Evolutionary conservation across 768 basidiomycete species (phyloP).

Genomic region (Mycena alexandri): DNA sequence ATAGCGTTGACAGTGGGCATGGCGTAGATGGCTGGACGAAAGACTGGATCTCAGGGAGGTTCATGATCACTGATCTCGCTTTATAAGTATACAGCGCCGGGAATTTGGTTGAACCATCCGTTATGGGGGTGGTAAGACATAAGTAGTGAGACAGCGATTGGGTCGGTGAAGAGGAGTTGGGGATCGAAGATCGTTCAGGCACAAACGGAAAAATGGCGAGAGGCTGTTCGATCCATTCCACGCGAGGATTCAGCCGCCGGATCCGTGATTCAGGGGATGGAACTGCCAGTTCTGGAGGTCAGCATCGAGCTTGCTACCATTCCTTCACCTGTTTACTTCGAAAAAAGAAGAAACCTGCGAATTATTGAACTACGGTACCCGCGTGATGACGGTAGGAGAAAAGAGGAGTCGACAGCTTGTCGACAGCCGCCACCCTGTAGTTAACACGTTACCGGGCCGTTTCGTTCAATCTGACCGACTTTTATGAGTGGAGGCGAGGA

Average conservation of each 20-base stretch:
- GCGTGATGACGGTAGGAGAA: no score
- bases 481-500: no score
- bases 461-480: no score
- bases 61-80: neutral
- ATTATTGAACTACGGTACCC: no score
- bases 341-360: no score
- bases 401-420: no score
- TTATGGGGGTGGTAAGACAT: neutral
- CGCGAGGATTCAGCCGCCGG: neutral
- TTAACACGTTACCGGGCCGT: no score
- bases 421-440: no score
- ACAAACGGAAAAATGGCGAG: slow-evolving; percentile 22
- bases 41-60: neutral
- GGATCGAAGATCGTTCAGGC: slow-evolving; percentile 15
- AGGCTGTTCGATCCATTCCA: slow-evolving; percentile 15
- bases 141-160: slow-evolving; percentile 33
- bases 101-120: slow-evolving; percentile 11
- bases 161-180: slow-evolving; percentile 28
- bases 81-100: slow-evolving; percentile 11
- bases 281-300: no score
- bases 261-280: no score
- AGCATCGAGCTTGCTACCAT: no score
- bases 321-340: no score
- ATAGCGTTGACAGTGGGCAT: slow-evolving; percentile 5
- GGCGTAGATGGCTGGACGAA: neutral